Evolutionary conservation across 2,329 filamentous ascomycete species (phyloP).

Genomic region (Alternaria ethzedia): DNA sequence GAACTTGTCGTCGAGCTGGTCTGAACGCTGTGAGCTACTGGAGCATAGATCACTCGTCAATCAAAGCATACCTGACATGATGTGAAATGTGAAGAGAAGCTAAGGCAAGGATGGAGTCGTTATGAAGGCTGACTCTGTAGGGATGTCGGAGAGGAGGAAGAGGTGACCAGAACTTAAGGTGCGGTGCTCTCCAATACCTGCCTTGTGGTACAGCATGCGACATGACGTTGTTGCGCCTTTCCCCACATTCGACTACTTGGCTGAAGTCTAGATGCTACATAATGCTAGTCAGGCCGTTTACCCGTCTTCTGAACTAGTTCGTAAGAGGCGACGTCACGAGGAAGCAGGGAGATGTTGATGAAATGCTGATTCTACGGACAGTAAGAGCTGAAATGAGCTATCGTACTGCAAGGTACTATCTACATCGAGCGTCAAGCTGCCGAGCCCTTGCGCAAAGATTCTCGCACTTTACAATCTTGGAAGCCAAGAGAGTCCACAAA

Average conservation of each 20-base stretch:
- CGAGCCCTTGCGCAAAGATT: neutral
- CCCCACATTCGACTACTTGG: neutral
- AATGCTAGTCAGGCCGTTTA: neutral
- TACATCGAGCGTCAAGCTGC: neutral
- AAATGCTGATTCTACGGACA: neutral
- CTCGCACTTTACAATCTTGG: neutral
- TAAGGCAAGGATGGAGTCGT: neutral
- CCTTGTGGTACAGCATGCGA: neutral
- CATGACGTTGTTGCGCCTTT: neutral
- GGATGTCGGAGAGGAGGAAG: neutral
- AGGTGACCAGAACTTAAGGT: neutral
- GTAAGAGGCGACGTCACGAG: neutral
- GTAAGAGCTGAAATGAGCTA: neutral
- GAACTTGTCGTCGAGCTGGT: conserved; percentile 8
- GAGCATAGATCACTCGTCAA: neutral
- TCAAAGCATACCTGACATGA: neutral
- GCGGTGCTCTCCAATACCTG: neutral
- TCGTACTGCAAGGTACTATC: neutral
- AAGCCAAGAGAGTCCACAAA: no score
- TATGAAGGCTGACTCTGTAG: neutral
- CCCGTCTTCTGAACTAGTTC: neutral
- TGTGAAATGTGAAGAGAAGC: neutral
- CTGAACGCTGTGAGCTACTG: neutral
- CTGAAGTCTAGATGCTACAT: neutral
- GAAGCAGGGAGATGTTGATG: neutral